Base-by-base conservation (phyloP, 208 protist species). In the Porcisia hertigi region DNA sequence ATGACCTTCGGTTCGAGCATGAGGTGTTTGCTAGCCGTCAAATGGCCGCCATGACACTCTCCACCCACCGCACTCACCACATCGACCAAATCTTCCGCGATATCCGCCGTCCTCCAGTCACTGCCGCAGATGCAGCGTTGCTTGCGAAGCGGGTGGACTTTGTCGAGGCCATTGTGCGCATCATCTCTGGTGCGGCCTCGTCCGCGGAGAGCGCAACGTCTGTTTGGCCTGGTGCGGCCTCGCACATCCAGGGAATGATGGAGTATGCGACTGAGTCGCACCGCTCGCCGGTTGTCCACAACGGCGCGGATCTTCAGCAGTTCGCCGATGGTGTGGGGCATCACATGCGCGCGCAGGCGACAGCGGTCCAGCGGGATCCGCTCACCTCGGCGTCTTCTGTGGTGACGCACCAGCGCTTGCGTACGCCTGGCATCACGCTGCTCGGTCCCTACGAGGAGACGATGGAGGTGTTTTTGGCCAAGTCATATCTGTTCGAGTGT, bases 1-100 rank as follows among this genome's bases (percentile, higher is more conserved):
- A 92, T 74, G 91, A 95, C 77, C 76, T 95, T 43, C 84, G 83
- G 55, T 95, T 94, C 74, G 93, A 97, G 86, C 93, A 97, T 69
- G 91, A 97, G 78, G 85, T 94, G 49, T 92, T 95, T 45, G 91
- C 89, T 1, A 85, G 90, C 71, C 76, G 81, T 1, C 86, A 94
- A 71, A 75, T 97, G 54, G 78, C 85, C 34, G 91, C 93, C 41
- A 70, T 92, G 34, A 97, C 93, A 18, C 86, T 97, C 71, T 95
- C 93, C 39, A 45, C 90, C 45, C 70, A 73, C 43, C 86, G 90
- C 64, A 76, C 74, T 25, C 86, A 90, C 70, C 77, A 82, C 16
- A 55, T 78, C 1, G 93, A 94, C 69, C 92, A 94, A 66, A 39
- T 92, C 45, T 88, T 94, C 73, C 91, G 90, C 49, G 88, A 84